Base-by-base conservation (phyloP, 345 rosid genomes). In the Brassica carinata region DNA sequence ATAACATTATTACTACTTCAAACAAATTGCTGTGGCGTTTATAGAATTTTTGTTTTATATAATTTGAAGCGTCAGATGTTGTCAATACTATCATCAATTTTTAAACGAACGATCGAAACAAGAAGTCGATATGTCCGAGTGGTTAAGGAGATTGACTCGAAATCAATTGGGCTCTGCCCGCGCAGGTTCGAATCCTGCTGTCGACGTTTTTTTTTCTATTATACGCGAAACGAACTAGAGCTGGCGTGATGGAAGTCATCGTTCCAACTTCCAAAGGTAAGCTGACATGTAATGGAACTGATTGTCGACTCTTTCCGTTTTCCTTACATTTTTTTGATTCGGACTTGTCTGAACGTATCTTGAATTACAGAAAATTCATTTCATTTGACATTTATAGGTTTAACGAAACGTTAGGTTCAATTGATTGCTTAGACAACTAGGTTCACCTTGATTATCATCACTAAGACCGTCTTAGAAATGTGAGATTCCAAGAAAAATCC, bases 141-240 rank as follows among this genome's bases (percentile, higher is more conserved):
- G 79, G 79, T 90, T 90, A 90, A 94, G 97, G 96, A 92, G 96
- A 94, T 91, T 92, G 97, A 92, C 92, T 92, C 96, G 97, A 94
- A 94, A 89, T 94, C 97, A 91, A 93, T 92, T 94, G 97, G 98
- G 94, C 94, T 82, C 0, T 88, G 94, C 96, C 96, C 89, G 98
- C 96, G 96, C 96, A 90, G 98, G 96, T 75, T 67, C 79, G 79
- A 75, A 75, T 75, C 79, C 79, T 75, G 79, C 79, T 75, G 79
- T 75, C 66, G 79, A 75, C 79, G 78, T 5, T 9, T 2, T 5
- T 13, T 11, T 13, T 63, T 62, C 5, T 5, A 3, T 29, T 19
- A 7, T 10, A 45, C 9, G 5, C n/a, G n/a, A 5, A 11, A 45
- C 0, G 45, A 8, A 38, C 45, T 7, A 8, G 45, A 38, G 45